Evolutionary conservation across 225 moss, liverwort and hornwort species (phyloP), one percentile per base, ranked within the genome.

Genomic region (Bryum argenteum): DNA sequence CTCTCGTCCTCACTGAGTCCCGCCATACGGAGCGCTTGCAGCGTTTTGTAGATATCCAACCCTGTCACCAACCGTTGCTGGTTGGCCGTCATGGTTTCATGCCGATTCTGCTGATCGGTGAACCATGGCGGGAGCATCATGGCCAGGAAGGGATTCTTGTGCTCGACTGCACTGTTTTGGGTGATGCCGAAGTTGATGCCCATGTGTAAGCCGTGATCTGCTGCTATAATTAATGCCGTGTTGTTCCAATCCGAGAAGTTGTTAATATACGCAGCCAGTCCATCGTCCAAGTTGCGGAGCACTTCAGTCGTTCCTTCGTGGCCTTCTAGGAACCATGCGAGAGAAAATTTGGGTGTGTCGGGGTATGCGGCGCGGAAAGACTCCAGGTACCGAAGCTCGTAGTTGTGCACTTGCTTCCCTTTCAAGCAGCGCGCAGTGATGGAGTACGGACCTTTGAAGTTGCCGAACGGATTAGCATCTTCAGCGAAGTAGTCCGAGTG

Each of bases 191-290:
- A 87, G 73, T 87, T 83, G 19, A 87, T 66, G 5, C 86, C 86
- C 86, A 87, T 87, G 73, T 87, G 86, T 41, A 87, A 43, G 51
- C 86, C 86, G 43, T 87, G 86, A 37, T 87, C 86, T 2, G 86
- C 80, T 1, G 83, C 83, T 13, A 87, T 78, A 48, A 87, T 61
- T 33, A 87, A 15, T 10, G 80, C 86, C n/a, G 86, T 83, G 43
- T 60, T 60, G 63, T 87, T 87, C 86, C 86, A 87, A 8, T 81
- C 78, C 40, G 40, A 24, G 18, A 81, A 41, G 0, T 71, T 55
- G 0, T 44, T 10, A 0, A 87, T 2, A 1, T 81, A 81, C 3
- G 52, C 65, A 8, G 61, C 73, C 15, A 87, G 62, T 12, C 66
- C 83, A 45, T 71, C 75, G 70, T 87, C 86, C 48, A 83, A 12